Percentiles rank a stretch among this genome's conserved stretches.
phyloP scores from a whole-genome alignment of 371 early-diverging fungal species.

The Zychaea mexicana region DNA sequence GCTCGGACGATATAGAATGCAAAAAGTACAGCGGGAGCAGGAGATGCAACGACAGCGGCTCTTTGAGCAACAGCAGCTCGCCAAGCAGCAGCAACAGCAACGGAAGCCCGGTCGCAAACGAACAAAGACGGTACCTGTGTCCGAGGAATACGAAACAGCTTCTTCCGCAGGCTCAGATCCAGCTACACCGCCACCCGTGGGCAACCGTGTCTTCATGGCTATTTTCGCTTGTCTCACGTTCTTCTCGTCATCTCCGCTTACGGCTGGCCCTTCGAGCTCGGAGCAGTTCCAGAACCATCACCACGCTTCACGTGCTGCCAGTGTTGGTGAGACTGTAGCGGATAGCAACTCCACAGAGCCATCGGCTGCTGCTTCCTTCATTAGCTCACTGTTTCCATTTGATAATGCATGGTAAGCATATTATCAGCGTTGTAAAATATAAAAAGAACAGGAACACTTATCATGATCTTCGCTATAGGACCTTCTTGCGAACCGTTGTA shows the following conservation, averaged over 20 bases:
- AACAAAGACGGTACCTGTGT: not conserved
- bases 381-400: slow-evolving; percentile 23
- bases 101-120: slow-evolving; percentile 28
- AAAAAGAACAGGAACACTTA: too few relatives aligned
- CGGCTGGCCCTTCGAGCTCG: slow-evolving; percentile 29
- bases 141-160: slow-evolving; percentile 29
- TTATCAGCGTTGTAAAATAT: too few relatives aligned
- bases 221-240: slow-evolving; percentile 43
- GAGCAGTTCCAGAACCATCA: slow-evolving; percentile 42
- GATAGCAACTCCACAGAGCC: not conserved
- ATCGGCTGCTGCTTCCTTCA: not conserved
- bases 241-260: slow-evolving; percentile 51
- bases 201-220: slow-evolving; percentile 47
- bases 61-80: slow-evolving; percentile 31
- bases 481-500: slow-evolving; percentile 25
- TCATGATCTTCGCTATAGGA: slow-evolving; percentile 9
- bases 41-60: slow-evolving; percentile 29
- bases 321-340: slow-evolving; percentile 10
- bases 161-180: slow-evolving; percentile 28
- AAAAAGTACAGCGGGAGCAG: slow-evolving; percentile 39
- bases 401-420: slow-evolving; percentile 35
- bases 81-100: slow-evolving; percentile 32
- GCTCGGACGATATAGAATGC: slow-evolving; percentile 33
- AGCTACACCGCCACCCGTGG: slow-evolving; percentile 29
- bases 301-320: slow-evolving; percentile 38